Evolutionary conservation across 305 asterid species (phyloP), one percentile per base, ranked within the genome.

Genomic region (Lippia alba): DNA sequence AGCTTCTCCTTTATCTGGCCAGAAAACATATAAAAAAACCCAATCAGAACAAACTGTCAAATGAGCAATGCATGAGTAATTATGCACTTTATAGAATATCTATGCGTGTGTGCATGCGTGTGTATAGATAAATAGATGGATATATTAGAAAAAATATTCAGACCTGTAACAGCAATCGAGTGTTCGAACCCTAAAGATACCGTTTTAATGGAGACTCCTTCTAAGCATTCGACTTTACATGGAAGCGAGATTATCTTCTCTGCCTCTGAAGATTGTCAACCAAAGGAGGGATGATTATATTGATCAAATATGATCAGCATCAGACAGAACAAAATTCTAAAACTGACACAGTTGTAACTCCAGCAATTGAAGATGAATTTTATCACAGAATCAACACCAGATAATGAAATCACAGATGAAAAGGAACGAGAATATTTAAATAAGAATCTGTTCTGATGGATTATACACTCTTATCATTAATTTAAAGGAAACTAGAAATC

Each of bases 141-240:
- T 24, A 24, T 24, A 24, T 24, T 24, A 24, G 30, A 48, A 32
- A 53, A 56, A 61, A 55, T 40, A 51, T 61, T 58, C 83, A 67
- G 51, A 91, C 99, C 99, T 89, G 99, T 88, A 62, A 88, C 85
- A 73, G 97, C 99, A 83, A 94, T 82, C 66, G 99, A 91, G 80
- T 94, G 99, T 76, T 91, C 97, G 70, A 64, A 89, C 62, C 96
- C 99, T 80, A 94, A 81, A 55, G 99, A 84, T 66, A 83, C 77
- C 46, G 65, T 61, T 80, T 73, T 83, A 81, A 91, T 73, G 75
- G 72, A 9, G 57, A 91, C 85, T 62, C 96, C 97, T 59, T 75
- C 85, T 81, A 94, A 84, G 86, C 88, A 84, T 68, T 81, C 87
- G 62, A 89, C 93, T 82, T 90, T 94, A 73, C 81, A 71, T n/a